Conservation (phyloP, 345 rosid species). For the Rhizophora apiculata region DNA sequence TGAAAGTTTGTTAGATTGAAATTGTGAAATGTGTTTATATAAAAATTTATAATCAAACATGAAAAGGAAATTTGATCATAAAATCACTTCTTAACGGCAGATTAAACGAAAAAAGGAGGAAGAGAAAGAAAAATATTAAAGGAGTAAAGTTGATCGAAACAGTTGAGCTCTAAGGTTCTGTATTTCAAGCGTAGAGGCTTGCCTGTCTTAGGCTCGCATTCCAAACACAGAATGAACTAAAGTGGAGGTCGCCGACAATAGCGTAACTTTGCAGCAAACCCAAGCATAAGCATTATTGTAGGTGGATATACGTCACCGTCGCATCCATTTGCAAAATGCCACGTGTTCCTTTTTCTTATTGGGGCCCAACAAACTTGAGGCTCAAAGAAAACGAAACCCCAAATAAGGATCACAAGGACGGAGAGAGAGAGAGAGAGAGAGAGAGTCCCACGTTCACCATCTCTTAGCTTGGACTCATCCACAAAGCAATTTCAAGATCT, state of each 20-base stretch:
- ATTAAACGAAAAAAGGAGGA: too few species aligned
- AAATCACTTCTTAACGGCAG: too few species aligned
- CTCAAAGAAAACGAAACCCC: slow-evolving; percentile 14
- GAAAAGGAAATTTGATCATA: too few species aligned
- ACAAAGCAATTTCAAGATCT: neutral
- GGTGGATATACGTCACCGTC: slow-evolving; percentile 25
- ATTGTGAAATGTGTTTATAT: too few species aligned
- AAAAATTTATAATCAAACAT: too few species aligned
- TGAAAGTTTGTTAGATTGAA: too few species aligned
- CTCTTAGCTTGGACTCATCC: neutral
- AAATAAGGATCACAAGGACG: slow-evolving; percentile 14
- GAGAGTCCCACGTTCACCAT: slow-evolving; percentile 14
- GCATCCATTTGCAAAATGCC: neutral
- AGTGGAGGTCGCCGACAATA: slow-evolving; percentile 17
- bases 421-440: neutral
- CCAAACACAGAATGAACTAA: neutral
- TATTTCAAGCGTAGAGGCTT: too few species aligned
- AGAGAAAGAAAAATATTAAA: too few species aligned
- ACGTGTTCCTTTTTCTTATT: neutral
- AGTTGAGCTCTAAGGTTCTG: too few species aligned
- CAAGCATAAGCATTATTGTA: neutral
- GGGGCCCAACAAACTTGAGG: slow-evolving; percentile 21
- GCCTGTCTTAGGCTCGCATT: too few species aligned
- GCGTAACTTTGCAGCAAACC: slow-evolving; percentile 27
- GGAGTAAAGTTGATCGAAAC: too few species aligned